These are phyloP conservation scores for Flaveria robusta DNA, from an alignment of 129 eudicot genomes.

Conservation along the genomic window DNA sequence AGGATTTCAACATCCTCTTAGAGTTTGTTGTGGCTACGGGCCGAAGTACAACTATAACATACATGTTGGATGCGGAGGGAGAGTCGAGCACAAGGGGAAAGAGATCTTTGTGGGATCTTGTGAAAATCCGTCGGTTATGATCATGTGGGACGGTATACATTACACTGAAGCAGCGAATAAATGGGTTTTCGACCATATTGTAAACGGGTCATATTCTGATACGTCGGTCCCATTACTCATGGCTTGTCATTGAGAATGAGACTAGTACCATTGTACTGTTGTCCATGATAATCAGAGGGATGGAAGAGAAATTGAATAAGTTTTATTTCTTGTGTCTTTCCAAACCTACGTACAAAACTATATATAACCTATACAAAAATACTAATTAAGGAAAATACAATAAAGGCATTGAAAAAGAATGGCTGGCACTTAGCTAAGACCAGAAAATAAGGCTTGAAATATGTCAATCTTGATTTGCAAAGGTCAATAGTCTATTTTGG, in stretches of 20 bases:
- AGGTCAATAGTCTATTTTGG: no score
- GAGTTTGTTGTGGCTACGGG: conserved; percentile 65
- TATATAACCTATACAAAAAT: no score
- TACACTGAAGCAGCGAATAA: conserved; percentile 63
- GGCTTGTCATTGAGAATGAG: conserved; percentile 37
- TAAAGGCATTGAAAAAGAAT: no score
- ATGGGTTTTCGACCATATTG: conserved; percentile 49
- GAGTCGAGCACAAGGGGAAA: conserved; percentile 42
- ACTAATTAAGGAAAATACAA: no score
- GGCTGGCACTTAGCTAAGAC: no score
- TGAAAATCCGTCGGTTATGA: conserved; percentile 37
- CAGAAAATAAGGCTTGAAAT: no score
- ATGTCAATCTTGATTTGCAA: no score
- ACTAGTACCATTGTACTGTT: not conserved
- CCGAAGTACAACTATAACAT: conserved; percentile 53
- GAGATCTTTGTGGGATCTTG: conserved; percentile 44
- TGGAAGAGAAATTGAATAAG: no score
- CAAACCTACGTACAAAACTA: no score
- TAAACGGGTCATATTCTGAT: conserved; percentile 52
- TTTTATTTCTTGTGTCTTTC: no score
- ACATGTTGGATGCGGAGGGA: conserved; percentile 56
- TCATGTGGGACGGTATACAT: conserved; percentile 49
- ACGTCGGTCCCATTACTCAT: conserved; percentile 36
- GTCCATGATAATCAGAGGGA: no score
- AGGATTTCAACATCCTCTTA: conserved; percentile 60